Evolutionary conservation across 352 stramenopile genomes (phyloP).

Genomic region (Phytophthora megakarya): DNA sequence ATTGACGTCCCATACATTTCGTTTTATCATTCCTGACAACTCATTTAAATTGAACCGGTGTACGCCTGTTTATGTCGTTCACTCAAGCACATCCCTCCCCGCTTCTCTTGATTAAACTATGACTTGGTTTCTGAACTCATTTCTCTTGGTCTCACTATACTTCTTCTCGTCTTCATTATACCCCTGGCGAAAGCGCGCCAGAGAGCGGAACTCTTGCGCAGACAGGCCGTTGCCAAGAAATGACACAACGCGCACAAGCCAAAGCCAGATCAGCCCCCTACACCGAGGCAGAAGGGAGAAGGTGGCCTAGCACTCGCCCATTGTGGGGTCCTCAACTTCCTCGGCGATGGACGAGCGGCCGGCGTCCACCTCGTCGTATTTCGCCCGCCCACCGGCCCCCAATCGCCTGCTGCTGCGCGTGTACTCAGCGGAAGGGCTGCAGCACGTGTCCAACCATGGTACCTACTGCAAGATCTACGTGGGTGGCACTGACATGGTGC

Average conservation of each 20-base stretch:
- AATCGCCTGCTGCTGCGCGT: constrained; percentile 68
- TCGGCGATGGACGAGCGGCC: constrained; percentile 40
- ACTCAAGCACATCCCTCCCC: background rate
- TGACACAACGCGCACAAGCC: constrained; percentile 21
- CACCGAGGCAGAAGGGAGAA: constrained; percentile 21
- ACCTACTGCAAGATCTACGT: constrained; percentile 80
- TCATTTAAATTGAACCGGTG: constrained; percentile 6
- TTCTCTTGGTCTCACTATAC: constrained; percentile 13
- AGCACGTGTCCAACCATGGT: constrained; percentile 67
- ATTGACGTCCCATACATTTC: background rate
- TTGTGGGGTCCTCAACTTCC: constrained; percentile 22
- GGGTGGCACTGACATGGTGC: constrained; percentile 53
- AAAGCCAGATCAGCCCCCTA: constrained; percentile 36
- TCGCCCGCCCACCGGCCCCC: constrained; percentile 17
- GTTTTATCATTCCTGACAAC: background rate
- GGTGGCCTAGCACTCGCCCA: constrained; percentile 23
- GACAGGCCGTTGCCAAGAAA: constrained; percentile 21
- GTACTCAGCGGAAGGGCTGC: constrained; percentile 62
- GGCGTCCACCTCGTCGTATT: constrained; percentile 46
- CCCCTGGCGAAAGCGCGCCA: constrained; percentile 16
- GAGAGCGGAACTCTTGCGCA: constrained; percentile 27
- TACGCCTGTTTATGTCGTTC: too few species aligned
- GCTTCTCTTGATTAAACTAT: constrained; percentile 18
- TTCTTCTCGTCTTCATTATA: constrained; percentile 5
- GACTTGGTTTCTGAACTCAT: constrained; percentile 6